These are phyloP conservation scores for Malus sylvestris DNA, from an alignment of 306 rosid genomes.

Conservation along the genomic window DNA sequence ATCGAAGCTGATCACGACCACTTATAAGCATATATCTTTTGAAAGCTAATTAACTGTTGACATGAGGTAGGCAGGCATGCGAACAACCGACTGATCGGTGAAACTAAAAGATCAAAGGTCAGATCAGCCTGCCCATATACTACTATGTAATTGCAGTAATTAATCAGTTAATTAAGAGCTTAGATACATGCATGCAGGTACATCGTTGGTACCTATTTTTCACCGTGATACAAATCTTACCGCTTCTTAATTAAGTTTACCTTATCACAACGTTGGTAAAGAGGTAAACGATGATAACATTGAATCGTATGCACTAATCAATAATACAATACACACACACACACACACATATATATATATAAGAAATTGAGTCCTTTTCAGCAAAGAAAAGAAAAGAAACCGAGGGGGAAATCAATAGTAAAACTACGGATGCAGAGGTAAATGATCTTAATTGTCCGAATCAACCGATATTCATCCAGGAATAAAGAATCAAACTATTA, in stretches of 20 bases:
- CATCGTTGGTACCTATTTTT: neutral
- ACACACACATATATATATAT: no score
- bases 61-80: neutral
- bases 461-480: no score
- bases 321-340: no score
- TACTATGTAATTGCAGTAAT: neutral
- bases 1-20: neutral
- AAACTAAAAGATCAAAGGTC: neutral
- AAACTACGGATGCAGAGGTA: neutral
- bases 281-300: neutral
- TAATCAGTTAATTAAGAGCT: neutral
- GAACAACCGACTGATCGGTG: neutral
- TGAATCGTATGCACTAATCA: neutral
- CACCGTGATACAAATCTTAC: neutral
- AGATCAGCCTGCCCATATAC: neutral
- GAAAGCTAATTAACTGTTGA: neutral
- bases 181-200: neutral
- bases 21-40: neutral
- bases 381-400: no score
- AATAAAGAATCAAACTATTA: no score
- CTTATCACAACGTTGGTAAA: neutral
- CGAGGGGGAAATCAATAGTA: neutral
- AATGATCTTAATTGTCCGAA: no score
- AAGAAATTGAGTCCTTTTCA: no score
- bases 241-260: neutral